Conservation (phyloP, 768 basidiomycete species). For the Sporobolomyces roseus region DNA sequence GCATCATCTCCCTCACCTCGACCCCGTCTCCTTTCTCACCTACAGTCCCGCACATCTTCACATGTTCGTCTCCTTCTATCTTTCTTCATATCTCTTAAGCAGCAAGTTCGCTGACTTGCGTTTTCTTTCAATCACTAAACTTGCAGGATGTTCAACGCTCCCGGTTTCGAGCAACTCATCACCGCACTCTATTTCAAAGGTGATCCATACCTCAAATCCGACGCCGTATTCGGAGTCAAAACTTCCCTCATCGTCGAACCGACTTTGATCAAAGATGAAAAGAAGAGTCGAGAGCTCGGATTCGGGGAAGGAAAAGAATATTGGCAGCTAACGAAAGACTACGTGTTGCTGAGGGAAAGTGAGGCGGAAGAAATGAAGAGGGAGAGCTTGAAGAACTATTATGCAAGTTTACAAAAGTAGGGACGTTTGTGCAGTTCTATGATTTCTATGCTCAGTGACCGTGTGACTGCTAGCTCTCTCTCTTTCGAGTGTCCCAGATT, state of each 20-base stretch:
- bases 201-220: conserved; percentile 59
- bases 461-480: no score
- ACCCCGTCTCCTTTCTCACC: background rate
- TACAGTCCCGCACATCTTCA: conserved; percentile 68
- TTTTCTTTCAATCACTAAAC: no score
- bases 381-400: conserved; percentile 25
- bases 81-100: background rate
- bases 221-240: conserved; percentile 79
- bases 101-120: no score
- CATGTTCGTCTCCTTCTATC: conserved; percentile 47
- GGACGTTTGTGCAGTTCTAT: no score
- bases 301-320: conserved; percentile 50
- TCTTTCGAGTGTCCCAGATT: no score
- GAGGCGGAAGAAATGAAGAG: conserved; percentile 48
- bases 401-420: conserved; percentile 17
- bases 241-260: conserved; percentile 67
- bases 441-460: background rate
- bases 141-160: conserved; percentile 51
- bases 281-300: conserved; percentile 59
- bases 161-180: conserved; percentile 66
- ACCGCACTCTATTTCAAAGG: conserved; percentile 73
- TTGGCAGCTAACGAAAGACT: conserved; percentile 55
- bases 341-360: conserved; percentile 54
- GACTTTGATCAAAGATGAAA: conserved; percentile 58
- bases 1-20: no score